These are phyloP conservation scores for Boletellus sp. DNA, from an alignment of 768 basidiomycete genomes.

Conservation along the genomic window DNA sequence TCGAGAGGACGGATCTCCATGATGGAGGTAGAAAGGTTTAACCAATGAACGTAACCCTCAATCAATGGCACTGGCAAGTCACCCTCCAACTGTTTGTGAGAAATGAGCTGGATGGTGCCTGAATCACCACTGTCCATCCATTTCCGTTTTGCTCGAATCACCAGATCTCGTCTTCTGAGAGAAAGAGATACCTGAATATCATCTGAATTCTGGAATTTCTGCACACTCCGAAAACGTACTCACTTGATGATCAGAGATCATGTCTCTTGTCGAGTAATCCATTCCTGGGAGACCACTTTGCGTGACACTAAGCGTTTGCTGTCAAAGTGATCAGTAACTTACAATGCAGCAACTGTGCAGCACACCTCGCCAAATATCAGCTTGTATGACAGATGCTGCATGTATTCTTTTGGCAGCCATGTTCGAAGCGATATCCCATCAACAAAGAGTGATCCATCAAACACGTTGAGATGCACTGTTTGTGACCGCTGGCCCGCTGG, in stretches of 20 bases:
- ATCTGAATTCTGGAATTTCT: not conserved
- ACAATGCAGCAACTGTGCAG: not conserved
- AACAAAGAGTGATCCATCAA: conserved; percentile 26
- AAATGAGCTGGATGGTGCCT: conserved; percentile 16
- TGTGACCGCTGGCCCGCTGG: conserved; percentile 17
- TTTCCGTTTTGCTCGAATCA: conserved; percentile 11
- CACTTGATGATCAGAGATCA: not conserved
- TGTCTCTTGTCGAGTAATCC: not conserved
- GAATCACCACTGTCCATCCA: not conserved
- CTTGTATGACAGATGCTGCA: conserved; percentile 10
- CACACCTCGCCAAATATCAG: conserved; percentile 20
- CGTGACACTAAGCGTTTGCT: not conserved
- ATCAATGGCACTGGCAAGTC: conserved; percentile 13
- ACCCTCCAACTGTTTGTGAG: conserved; percentile 8
- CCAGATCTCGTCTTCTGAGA: conserved; percentile 9
- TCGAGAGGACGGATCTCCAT: conserved; percentile 26
- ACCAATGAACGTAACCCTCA: conserved; percentile 25
- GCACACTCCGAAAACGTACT: not conserved
- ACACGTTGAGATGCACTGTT: conserved; percentile 37
- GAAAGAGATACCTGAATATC: not conserved
- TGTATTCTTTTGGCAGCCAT: conserved; percentile 11
- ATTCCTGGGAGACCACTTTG: not conserved
- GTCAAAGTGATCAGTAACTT: not conserved
- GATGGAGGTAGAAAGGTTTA: conserved; percentile 16
- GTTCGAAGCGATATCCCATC: conserved; percentile 21